phyloP scores from a whole-genome alignment of 108 stramenopile genomes.

The Fragilaria radians region DNA sequence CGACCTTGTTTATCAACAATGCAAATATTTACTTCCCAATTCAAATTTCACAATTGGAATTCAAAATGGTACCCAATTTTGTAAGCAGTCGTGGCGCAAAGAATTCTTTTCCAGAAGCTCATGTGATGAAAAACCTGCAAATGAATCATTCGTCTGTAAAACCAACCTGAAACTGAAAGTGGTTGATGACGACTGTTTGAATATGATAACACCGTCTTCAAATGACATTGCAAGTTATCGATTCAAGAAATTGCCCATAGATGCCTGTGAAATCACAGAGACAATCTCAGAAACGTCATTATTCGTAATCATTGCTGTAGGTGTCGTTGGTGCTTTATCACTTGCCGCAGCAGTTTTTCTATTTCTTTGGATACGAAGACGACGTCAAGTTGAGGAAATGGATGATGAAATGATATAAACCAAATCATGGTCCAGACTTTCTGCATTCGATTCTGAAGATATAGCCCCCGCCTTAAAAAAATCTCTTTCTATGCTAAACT shows the following conservation, averaged over 20 bases:
- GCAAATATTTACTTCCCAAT: not conserved
- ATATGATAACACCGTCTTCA: not conserved
- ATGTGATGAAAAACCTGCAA: not conserved
- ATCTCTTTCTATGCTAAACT: too few species aligned
- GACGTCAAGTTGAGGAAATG: not conserved
- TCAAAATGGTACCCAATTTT: not conserved
- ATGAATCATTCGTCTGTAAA: not conserved
- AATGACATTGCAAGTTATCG: not conserved
- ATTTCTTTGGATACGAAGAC: not conserved
- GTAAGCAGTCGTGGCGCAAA: not conserved
- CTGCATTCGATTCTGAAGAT: too few species aligned
- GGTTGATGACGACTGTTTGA: not conserved
- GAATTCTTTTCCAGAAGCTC: not conserved
- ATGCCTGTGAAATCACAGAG: not conserved
- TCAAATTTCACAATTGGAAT: not conserved
- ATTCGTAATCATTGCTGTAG: not conserved
- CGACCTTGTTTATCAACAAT: not conserved
- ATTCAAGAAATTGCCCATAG: not conserved
- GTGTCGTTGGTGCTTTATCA: not conserved
- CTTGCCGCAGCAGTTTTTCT: not conserved
- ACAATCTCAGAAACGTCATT: not conserved
- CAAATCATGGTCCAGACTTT: too few species aligned
- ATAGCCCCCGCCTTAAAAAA: too few species aligned
- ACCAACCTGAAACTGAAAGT: not conserved
- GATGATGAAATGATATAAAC: not conserved